Percentiles rank a stretch among this genome's conserved stretches.
Conservation (phyloP, 2,329 filamentous ascomycete genomes). For the Tolypocladium tropicale region DNA sequence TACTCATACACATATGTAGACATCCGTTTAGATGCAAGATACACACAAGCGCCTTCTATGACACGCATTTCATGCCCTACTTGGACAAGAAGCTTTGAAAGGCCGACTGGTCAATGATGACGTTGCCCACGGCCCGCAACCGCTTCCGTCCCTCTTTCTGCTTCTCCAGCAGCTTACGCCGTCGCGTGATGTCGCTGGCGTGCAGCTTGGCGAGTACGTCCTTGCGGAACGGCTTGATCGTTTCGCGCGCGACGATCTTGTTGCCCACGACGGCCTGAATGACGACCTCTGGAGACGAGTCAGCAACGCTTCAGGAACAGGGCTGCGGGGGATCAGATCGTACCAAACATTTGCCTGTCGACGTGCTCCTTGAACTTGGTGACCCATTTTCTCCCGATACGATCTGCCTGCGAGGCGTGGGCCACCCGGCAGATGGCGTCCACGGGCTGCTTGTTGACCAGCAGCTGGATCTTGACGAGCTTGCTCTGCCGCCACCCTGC, state of each 20-base stretch:
- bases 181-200: conserved; percentile 73
- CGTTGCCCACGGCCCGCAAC: conserved; percentile 74
- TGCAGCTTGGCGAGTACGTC: conserved; percentile 91
- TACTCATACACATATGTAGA: not conserved
- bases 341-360: conserved; percentile 81
- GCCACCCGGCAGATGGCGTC: conserved; percentile 91
- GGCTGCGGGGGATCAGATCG: conserved; percentile 6
- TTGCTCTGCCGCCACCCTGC: conserved; percentile 73
- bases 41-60: not conserved
- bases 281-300: conserved; percentile 57
- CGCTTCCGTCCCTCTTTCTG: conserved; percentile 94
- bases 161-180: conserved; percentile 84
- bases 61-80: conserved; percentile 21
- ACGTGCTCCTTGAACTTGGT: conserved; percentile 96
- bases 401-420: conserved; percentile 69
- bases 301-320: not conserved
- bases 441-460: conserved; percentile 88
- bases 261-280: conserved; percentile 85
- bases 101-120: conserved; percentile 90
- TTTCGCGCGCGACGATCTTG: conserved; percentile 80
- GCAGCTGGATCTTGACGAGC: conserved; percentile 79
- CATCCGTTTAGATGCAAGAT: not conserved
- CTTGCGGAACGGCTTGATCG: conserved; percentile 92
- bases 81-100: conserved; percentile 92
- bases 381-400: conserved; percentile 80